Evolutionary conservation across 768 basidiomycete species (phyloP).

Genomic region (Xanthoconium purpureum): DNA sequence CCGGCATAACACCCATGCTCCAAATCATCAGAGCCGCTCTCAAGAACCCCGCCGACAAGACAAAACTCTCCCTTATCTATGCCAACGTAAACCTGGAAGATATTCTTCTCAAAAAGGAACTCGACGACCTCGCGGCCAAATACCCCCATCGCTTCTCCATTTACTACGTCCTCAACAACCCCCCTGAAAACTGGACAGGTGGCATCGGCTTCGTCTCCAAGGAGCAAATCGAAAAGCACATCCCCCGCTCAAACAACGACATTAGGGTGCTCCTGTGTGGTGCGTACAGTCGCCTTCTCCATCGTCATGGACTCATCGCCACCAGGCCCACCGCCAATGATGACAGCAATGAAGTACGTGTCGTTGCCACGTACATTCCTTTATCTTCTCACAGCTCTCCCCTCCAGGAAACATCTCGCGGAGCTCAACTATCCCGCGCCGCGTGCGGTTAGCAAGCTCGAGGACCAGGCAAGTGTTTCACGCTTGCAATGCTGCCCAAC

Average conservation of each 20-base stretch:
- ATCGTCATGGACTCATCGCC: background rate
- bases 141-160: conserved; percentile 73
- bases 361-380: background rate
- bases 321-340: conserved; percentile 72
- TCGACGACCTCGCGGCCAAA: conserved; percentile 69
- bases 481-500: background rate
- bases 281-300: conserved; percentile 36
- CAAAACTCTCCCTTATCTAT: conserved; percentile 85
- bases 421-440: conserved; percentile 87
- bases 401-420: conserved; percentile 76
- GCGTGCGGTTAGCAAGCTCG: conserved; percentile 87
- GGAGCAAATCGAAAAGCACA: conserved; percentile 80
- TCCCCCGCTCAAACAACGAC: conserved; percentile 63
- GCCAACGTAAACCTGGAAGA: conserved; percentile 94
- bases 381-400: conserved; percentile 1
- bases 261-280: conserved; percentile 90
- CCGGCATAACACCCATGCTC: conserved; percentile 98
- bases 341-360: conserved; percentile 74
- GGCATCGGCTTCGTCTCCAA: conserved; percentile 92
- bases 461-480: conserved; percentile 61
- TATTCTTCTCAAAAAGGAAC: conserved; percentile 85
- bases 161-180: conserved; percentile 93
- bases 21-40: conserved; percentile 95
- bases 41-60: conserved; percentile 83
- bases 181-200: conserved; percentile 81